Evolutionary conservation across 257 asterid species (phyloP), one percentile per base, ranked within the genome.

Genomic region (Solanum habrochaites): DNA sequence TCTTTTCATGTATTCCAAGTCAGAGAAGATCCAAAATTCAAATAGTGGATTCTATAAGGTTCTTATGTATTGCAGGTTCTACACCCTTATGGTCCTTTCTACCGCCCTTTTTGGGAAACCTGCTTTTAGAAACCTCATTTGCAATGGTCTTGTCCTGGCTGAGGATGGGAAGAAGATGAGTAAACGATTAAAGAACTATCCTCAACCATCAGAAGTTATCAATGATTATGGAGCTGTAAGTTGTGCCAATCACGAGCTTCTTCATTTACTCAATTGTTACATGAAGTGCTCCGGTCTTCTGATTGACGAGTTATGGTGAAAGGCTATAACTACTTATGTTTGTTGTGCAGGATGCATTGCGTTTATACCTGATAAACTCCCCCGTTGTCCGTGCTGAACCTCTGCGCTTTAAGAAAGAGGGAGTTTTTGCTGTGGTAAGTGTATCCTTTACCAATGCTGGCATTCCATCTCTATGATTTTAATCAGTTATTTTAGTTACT

Each of bases 361-460:
- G 99, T 25, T 86, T 97, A 87, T 97, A 97, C 92, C 93, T 97
- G 86, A 97, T 97, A 71, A 97, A 96, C 92, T 96, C 99, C 75
- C 99, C 99, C 1, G 99, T 97, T 83, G 99, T 97, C 87, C 98
- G 98, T 85, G 99, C 99, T 14, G 99, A 97, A 88, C 99, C 99
- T 49, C 86, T 97, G 88, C 98, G 99, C 45, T 97, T 97, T 85
- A 96, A 95, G 73, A 96, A 93, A 91, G 99, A 97, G 0, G 99
- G 99, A 56, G 98, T 97, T 23, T 95, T 93, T 89, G 91, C 94
- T 86, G 98, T 95, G 83, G 97, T 97, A 39, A 86, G 92, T 91
- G 27, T 83, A 27, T 45, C 64, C 27, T 45, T 43, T 45, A 43
- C 39, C 58, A 25, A 25, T 25, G 84, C 40, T 45, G 66, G 84